Percentiles rank a stretch among this genome's conserved stretches.
phyloP scores from a whole-genome alignment of 2,329 filamentous ascomycete genomes.

The Penicillium griseofulvum region DNA sequence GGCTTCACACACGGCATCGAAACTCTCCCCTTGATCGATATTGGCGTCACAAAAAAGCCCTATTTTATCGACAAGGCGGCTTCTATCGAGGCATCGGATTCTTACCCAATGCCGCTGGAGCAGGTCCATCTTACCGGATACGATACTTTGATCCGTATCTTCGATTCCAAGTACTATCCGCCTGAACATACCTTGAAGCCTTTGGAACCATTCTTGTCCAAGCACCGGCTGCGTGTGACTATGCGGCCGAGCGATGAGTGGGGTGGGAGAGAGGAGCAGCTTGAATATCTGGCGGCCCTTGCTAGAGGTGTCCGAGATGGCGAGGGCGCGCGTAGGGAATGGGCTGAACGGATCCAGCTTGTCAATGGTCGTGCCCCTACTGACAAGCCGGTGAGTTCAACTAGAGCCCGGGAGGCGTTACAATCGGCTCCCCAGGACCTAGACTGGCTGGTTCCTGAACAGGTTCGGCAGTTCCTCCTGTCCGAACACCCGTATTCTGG shows the following conservation, averaged over 20 bases:
- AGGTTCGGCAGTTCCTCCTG: conserved; percentile 35
- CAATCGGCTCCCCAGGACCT: conserved; percentile 32
- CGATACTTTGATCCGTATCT: conserved; percentile 50
- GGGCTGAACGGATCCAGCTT: conserved; percentile 43
- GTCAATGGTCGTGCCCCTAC: conserved; percentile 39
- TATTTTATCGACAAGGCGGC: conserved; percentile 50
- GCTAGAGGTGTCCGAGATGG: conserved; percentile 37
- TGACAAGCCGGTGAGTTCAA: conserved; percentile 44
- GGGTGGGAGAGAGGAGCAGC: conserved; percentile 40
- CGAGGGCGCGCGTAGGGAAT: conserved; percentile 42
- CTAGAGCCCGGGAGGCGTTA: conserved; percentile 40
- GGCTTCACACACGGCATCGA: neutral
- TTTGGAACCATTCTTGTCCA: conserved; percentile 42
- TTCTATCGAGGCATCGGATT: conserved; percentile 39
- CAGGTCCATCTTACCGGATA: conserved; percentile 51
- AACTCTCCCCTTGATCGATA: conserved; percentile 40
- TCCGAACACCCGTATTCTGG: conserved; percentile 31
- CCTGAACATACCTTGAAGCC: conserved; percentile 43
- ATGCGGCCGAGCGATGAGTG: conserved; percentile 43
- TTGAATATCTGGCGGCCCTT: conserved; percentile 37
- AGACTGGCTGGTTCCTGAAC: conserved; percentile 35
- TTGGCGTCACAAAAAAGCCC: conserved; percentile 49
- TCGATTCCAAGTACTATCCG: conserved; percentile 51
- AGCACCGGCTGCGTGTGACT: conserved; percentile 46
- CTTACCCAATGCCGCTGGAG: conserved; percentile 38